These are phyloP conservation scores for Leishmania major DNA, from an alignment of 208 protist species.

Conservation along the genomic window DNA sequence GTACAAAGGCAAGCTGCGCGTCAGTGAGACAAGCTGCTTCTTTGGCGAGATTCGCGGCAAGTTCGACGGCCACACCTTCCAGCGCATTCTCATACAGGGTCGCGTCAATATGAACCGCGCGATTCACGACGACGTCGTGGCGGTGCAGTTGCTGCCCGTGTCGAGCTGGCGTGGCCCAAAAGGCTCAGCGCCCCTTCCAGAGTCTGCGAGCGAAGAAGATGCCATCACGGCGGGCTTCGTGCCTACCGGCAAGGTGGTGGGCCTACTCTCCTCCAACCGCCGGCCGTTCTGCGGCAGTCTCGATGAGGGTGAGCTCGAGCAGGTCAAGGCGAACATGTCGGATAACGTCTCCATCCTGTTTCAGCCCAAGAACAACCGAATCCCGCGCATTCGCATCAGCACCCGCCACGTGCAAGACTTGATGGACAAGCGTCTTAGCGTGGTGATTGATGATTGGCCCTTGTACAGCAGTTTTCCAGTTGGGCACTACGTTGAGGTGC, in stretches of 20 bases:
- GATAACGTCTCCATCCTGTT: slow-evolving; percentile 85
- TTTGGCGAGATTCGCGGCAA: slow-evolving; percentile 89
- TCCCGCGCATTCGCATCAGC: slow-evolving; percentile 89
- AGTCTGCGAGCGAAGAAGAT: slow-evolving; percentile 53
- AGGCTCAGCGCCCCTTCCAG: slow-evolving; percentile 12
- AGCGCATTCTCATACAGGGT: slow-evolving; percentile 77
- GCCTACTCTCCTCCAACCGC: slow-evolving; percentile 65
- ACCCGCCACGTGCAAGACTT: slow-evolving; percentile 80
- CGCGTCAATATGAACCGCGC: slow-evolving; percentile 87
- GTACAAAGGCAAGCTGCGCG: slow-evolving; percentile 77
- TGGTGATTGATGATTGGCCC: slow-evolving; percentile 96
- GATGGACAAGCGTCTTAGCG: slow-evolving; percentile 91
- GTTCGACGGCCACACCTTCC: slow-evolving; percentile 78
- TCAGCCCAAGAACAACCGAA: slow-evolving; percentile 86
- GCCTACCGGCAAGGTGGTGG: slow-evolving; percentile 75
- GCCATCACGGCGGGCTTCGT: slow-evolving; percentile 62
- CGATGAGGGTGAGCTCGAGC: slow-evolving; percentile 70
- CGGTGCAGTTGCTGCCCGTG: slow-evolving; percentile 70
- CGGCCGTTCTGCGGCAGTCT: slow-evolving; percentile 89
- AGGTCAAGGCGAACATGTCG: slow-evolving; percentile 34
- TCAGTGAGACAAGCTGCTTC: slow-evolving; percentile 84
- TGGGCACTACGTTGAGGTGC: slow-evolving; percentile 93
- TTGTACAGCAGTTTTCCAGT: slow-evolving; percentile 88
- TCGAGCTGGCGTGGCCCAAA: slow-evolving; percentile 44
- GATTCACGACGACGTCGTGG: slow-evolving; percentile 85